These are phyloP conservation scores for Sisymbrium altissimum DNA, from an alignment of 345 rosid species.

Conservation along the genomic window DNA sequence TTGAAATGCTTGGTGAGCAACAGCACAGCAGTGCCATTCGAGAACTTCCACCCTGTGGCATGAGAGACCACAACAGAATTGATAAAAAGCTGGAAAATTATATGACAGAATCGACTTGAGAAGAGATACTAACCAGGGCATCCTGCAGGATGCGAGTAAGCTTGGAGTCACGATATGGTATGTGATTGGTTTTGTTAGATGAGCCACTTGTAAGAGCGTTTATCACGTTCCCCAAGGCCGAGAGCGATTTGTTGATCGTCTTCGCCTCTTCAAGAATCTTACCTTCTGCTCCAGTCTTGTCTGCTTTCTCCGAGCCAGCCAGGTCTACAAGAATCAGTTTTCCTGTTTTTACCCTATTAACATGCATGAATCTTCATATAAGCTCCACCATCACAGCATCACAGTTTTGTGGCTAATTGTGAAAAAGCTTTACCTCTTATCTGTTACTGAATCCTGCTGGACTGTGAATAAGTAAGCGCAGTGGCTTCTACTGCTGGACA, in stretches of 20 bases:
- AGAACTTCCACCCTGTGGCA: slow-evolving; percentile 74
- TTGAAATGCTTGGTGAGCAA: slow-evolving; percentile 84
- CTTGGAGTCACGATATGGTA: slow-evolving; percentile 91
- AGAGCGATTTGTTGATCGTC: slow-evolving; percentile 87
- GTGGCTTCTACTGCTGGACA: slow-evolving; percentile 93
- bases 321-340: slow-evolving; percentile 81
- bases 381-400: slow-evolving; percentile 2
- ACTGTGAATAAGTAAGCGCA: slow-evolving; percentile 59
- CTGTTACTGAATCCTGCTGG: slow-evolving; percentile 50
- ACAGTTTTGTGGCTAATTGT: background rate
- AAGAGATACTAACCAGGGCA: slow-evolving; percentile 58
- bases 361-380: slow-evolving; percentile 8
- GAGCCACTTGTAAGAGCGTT: slow-evolving; percentile 77
- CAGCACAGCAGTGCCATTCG: slow-evolving; percentile 81
- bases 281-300: slow-evolving; percentile 97
- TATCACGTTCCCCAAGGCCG: slow-evolving; percentile 85
- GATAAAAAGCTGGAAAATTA: background rate
- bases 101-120: background rate
- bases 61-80: slow-evolving; percentile 6
- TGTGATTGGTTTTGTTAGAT: slow-evolving; percentile 57
- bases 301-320: slow-evolving; percentile 94
- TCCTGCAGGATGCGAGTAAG: slow-evolving; percentile 88
- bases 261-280: slow-evolving; percentile 90
- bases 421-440: slow-evolving; percentile 47
- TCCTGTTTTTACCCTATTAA: slow-evolving; percentile 54